A percentile compares a stretch with the other conserved stretches of the same genome.
These are phyloP conservation scores for Hypomyces rosellus DNA, from an alignment of 2,329 filamentous ascomycete species.

Conservation along the genomic window DNA sequence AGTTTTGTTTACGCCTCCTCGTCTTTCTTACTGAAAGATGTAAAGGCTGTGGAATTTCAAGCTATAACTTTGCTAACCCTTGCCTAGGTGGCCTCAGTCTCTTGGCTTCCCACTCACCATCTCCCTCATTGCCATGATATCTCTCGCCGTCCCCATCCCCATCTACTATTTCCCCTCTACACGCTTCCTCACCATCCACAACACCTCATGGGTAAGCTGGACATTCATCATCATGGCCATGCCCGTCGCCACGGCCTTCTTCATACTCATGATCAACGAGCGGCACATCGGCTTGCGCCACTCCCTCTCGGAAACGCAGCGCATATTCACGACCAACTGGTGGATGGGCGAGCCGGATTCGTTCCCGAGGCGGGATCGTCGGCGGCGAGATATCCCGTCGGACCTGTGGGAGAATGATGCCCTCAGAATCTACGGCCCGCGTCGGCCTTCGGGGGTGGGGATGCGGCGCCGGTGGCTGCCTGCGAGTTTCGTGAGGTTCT, in stretches of 20 bases:
- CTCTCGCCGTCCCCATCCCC: constrained; percentile 52
- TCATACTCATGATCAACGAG: constrained; percentile 57
- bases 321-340: constrained; percentile 60
- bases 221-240: constrained; percentile 65
- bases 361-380: constrained; percentile 37
- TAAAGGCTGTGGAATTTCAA: neutral
- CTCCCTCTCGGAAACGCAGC: constrained; percentile 58
- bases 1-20: neutral
- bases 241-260: constrained; percentile 59
- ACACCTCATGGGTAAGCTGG: constrained; percentile 64
- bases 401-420: constrained; percentile 33
- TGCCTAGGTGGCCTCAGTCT: constrained; percentile 50
- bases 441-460: constrained; percentile 28
- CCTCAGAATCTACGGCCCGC: constrained; percentile 20
- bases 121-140: constrained; percentile 54
- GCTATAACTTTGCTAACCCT: neutral
- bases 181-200: constrained; percentile 51
- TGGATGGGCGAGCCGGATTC: constrained; percentile 54
- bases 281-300: constrained; percentile 56
- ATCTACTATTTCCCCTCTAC: constrained; percentile 50
- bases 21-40: neutral
- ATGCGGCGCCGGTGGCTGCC: constrained; percentile 53
- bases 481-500: constrained; percentile 60
- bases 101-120: constrained; percentile 61
- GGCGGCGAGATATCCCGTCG: constrained; percentile 31